These are phyloP conservation scores for Quercus variabilis DNA, from an alignment of 306 rosid species.

Conservation along the genomic window DNA sequence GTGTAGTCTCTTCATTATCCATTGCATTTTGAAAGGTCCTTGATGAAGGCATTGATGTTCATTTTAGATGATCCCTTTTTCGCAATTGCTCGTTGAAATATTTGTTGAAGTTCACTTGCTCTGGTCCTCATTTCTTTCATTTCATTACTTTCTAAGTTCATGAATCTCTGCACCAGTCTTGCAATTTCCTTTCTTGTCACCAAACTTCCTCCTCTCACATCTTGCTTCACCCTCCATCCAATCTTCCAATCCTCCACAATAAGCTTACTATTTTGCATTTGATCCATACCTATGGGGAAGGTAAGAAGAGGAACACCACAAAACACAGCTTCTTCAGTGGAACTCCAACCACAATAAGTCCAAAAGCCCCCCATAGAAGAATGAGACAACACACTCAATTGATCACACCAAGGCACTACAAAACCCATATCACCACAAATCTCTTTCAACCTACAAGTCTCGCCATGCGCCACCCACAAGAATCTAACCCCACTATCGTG, in stretches of 20 bases:
- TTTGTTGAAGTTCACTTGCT: conserved; percentile 26
- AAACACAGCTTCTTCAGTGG: conserved; percentile 45
- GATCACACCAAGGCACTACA: conserved; percentile 58
- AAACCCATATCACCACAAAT: conserved; percentile 37
- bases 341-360: conserved; percentile 68
- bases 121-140: conserved; percentile 38
- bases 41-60: conserved; percentile 29
- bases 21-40: conserved; percentile 6
- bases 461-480: conserved; percentile 45
- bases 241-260: conserved; percentile 54
- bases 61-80: conserved; percentile 38
- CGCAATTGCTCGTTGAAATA: conserved; percentile 26
- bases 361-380: conserved; percentile 52
- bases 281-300: conserved; percentile 49
- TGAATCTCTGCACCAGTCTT: conserved; percentile 30
- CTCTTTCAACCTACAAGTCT: conserved; percentile 17
- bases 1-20: too few relatives aligned
- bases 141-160: conserved; percentile 32
- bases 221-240: conserved; percentile 53
- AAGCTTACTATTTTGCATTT: conserved; percentile 26
- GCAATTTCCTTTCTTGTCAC: conserved; percentile 37
- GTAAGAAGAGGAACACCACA: conserved; percentile 56
- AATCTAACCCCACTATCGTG: conserved; percentile 28
- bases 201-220: conserved; percentile 15
- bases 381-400: conserved; percentile 50